Conservation (phyloP, 1,284 basidiomycete genomes). For the Abortiporus biennis region DNA sequence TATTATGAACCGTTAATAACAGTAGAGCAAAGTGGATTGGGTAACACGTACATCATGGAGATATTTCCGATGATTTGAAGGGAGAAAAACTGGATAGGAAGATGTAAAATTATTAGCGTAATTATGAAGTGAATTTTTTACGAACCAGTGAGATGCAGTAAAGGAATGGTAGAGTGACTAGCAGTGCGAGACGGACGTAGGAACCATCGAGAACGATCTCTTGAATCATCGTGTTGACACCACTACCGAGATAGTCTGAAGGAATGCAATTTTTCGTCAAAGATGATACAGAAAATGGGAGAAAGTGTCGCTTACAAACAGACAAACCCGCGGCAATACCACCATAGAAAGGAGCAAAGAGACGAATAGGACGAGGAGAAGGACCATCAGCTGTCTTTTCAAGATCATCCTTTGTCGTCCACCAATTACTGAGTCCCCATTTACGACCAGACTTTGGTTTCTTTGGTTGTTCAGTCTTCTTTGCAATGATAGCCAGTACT, state of each 20-base stretch:
- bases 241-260: slow-evolving; percentile 57
- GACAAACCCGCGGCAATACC: slow-evolving; percentile 65
- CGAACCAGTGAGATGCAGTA: slow-evolving; percentile 69
- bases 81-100: slow-evolving; percentile 49
- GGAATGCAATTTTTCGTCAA: not conserved
- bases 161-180: slow-evolving; percentile 60
- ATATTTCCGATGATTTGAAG: slow-evolving; percentile 57
- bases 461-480: slow-evolving; percentile 22
- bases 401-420: slow-evolving; percentile 32
- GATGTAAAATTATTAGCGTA: not conserved
- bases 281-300: not conserved
- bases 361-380: slow-evolving; percentile 47
- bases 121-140: slow-evolving; percentile 9
- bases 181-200: slow-evolving; percentile 57
- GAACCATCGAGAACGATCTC: slow-evolving; percentile 66
- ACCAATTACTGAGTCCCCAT: slow-evolving; percentile 33
- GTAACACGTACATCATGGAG: slow-evolving; percentile 42
- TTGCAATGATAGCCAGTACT: slow-evolving; percentile 24
- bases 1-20: not conserved
- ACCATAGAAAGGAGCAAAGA: slow-evolving; percentile 77
- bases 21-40: not conserved
- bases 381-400: slow-evolving; percentile 40
- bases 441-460: slow-evolving; percentile 17
- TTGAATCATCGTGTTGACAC: slow-evolving; percentile 50
- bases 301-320: slow-evolving; percentile 40